Base-by-base conservation (phyloP, 805 yeast genomes). In the Kuraishia piskuri region DNA sequence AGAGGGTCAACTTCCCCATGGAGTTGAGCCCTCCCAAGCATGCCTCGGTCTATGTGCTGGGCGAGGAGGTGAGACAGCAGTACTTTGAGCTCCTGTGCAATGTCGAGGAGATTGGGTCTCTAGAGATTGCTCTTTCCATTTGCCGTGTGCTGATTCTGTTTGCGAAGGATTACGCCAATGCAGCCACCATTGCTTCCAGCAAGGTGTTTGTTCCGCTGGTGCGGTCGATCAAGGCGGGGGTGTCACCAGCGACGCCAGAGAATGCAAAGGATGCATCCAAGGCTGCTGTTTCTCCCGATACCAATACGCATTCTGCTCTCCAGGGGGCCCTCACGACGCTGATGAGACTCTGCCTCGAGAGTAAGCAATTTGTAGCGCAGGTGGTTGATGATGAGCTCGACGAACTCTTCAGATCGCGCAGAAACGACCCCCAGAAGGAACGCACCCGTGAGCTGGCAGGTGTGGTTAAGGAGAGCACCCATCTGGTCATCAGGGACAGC, bases 311-410 rank as follows among this genome's bases (percentile, higher is more conserved):
- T 3, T 67, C 55, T 54, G 59, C 61, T 10, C 49, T 82, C 1
- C 83, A 81, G 55, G 69, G 75, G 5, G 65, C 80, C 1, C 70
- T 83, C 21, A 72, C 82, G 0, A 70, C 80, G 12, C 68, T 90
- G 36, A 64, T 84, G 1, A 77, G 96, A 63, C 73, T 86, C 48
- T 83, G 90, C 54, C 81, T 84, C 63, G 97, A 90, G 65, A 77
- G 81, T 2, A 64, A 70, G 0, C 75, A 73, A 0, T 68, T 79
- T 12, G 68, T 89, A 4, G 70, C 72, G 25, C 69, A 70, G 9
- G 68, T 78, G 44, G 78, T 88, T 60, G 59, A 68, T 0, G 69
- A 75, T 22, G 90, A 84, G 53, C 63, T 88, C 10, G 64, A 74
- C 2, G 71, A 68, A 23, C 68, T 74, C 26, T 74, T 83, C 49